A percentile compares a stretch with the other conserved stretches of the same genome.
Evolutionary conservation across 768 basidiomycete species (phyloP).

Genomic region (Mycena indigotica): DNA sequence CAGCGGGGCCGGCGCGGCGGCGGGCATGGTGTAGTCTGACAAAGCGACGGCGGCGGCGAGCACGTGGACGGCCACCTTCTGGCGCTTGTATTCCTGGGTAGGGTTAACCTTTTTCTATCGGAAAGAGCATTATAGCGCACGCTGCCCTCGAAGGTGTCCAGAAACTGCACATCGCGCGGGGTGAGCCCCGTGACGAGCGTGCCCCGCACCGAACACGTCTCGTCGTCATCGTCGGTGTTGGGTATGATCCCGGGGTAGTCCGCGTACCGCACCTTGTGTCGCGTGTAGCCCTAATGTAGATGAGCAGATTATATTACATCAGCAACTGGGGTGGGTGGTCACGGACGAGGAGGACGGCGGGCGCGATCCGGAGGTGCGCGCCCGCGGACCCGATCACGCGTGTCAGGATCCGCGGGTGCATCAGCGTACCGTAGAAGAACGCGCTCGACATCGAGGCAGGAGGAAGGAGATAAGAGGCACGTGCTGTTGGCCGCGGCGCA

Average conservation of each 20-base stretch:
- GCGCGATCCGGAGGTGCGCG: conserved; percentile 61
- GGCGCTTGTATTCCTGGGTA: conserved; percentile 71
- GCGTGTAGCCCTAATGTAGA: conserved; percentile 64
- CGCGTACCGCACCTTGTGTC: conserved; percentile 72
- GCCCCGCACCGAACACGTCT: conserved; percentile 76
- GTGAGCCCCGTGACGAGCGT: conserved; percentile 77
- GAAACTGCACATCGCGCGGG: conserved; percentile 55
- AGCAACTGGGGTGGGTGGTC: background rate
- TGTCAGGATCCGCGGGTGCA: conserved; percentile 51
- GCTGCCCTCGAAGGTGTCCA: conserved; percentile 84
- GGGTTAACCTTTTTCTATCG: conserved; percentile 1
- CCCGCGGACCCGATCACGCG: conserved; percentile 76
- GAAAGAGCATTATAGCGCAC: conserved; percentile 42
- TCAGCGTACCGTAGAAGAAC: background rate
- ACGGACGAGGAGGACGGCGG: conserved; percentile 74
- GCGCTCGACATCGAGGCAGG: background rate
- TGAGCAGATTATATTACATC: conserved; percentile 1
- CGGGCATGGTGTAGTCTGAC: conserved; percentile 32
- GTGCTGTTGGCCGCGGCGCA: too few relatives aligned
- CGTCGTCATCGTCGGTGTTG: conserved; percentile 51
- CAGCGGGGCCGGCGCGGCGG: conserved; percentile 47
- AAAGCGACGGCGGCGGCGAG: conserved; percentile 47
- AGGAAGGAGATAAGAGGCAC: background rate
- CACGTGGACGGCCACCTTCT: conserved; percentile 55
- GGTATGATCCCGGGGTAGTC: conserved; percentile 89